Conservation (phyloP, 495 filamentous ascomycete genomes). For the Tetracladium setigerum region DNA sequence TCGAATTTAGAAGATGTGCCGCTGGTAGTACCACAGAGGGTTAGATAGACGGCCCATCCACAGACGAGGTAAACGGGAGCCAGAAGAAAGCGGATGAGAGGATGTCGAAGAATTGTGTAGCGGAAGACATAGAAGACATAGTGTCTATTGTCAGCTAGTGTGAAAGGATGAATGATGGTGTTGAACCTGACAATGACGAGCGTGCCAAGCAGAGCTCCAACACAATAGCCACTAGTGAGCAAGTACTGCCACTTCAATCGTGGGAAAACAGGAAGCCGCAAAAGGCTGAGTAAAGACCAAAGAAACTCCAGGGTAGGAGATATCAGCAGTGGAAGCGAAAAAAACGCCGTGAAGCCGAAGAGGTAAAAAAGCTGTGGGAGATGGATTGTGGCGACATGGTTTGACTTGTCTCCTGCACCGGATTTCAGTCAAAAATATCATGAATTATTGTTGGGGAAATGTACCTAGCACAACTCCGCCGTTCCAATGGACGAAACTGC, state of each 20-base stretch:
- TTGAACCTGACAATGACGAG: conserved; percentile 64
- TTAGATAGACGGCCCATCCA: conserved; percentile 52
- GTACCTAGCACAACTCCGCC: conserved; percentile 83
- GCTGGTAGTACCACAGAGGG: conserved; percentile 1
- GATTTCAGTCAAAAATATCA: background rate
- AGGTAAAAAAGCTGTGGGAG: conserved; percentile 92
- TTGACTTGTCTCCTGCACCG: conserved; percentile 63
- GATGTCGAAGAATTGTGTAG: conserved; percentile 60
- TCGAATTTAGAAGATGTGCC: background rate
- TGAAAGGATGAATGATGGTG: conserved; percentile 93
- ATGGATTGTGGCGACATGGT: conserved; percentile 84
- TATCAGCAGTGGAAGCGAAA: conserved; percentile 72
- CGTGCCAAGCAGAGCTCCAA: conserved; percentile 32
- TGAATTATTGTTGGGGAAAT: conserved; percentile 3
- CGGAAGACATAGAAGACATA: conserved; percentile 97
- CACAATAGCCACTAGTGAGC: conserved; percentile 15
- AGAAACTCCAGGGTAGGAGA: conserved; percentile 32
- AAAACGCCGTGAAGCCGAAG: conserved; percentile 82
- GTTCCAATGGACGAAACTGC: conserved; percentile 73
- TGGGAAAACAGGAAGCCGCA: conserved; percentile 2
- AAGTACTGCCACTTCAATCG: conserved; percentile 8
- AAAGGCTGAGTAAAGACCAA: background rate
- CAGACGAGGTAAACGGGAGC: conserved; percentile 54
- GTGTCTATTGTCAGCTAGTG: conserved; percentile 91
- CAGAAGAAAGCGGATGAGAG: conserved; percentile 57